Evolutionary conservation across 345 rosid genomes (phyloP).

Genomic region (Gynandropsis gynandra): DNA sequence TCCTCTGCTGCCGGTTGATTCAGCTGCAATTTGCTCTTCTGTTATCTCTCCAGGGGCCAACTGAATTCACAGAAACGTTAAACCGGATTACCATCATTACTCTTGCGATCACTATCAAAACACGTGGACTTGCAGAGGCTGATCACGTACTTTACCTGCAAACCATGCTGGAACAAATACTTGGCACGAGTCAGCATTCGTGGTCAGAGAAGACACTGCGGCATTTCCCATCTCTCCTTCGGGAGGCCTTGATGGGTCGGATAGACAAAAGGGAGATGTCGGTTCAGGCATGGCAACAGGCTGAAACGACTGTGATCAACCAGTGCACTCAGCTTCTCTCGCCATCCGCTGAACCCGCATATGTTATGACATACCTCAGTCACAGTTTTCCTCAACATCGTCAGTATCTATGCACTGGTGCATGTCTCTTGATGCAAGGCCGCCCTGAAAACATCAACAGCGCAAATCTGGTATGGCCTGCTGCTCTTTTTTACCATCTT

Average conservation of each 20-base stretch:
- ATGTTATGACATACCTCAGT: slow-evolving; percentile 68
- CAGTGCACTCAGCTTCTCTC: slow-evolving; percentile 92
- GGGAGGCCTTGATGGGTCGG: slow-evolving; percentile 54
- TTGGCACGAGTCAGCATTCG: slow-evolving; percentile 82
- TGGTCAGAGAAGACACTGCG: slow-evolving; percentile 92
- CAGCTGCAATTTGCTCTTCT: slow-evolving; percentile 12
- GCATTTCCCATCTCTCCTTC: slow-evolving; percentile 79
- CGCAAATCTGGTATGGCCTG: slow-evolving; percentile 57
- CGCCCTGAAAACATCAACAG: slow-evolving; percentile 86
- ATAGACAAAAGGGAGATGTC: slow-evolving; percentile 59
- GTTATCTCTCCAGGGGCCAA: slow-evolving; percentile 67
- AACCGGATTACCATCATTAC: slow-evolving; percentile 79
- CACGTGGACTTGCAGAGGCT: slow-evolving; percentile 96
- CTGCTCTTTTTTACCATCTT: slow-evolving; percentile 12
- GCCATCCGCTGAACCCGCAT: slow-evolving; percentile 70
- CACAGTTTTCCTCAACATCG: slow-evolving; percentile 80
- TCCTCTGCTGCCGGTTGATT: slow-evolving; percentile 14
- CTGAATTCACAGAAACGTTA: slow-evolving; percentile 94
- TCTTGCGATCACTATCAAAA: slow-evolving; percentile 88
- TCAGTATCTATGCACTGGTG: slow-evolving; percentile 88
- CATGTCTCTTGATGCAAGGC: slow-evolving; percentile 92
- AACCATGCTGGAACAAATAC: slow-evolving; percentile 81
- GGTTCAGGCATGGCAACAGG: slow-evolving; percentile 90
- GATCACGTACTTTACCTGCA: slow-evolving; percentile 86
- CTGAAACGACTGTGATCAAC: slow-evolving; percentile 77